Percentiles rank a stretch among this genome's conserved stretches.
Evolutionary conservation across 129 eudicot genomes (phyloP).

Genomic region (Flaveria sonorensis): DNA sequence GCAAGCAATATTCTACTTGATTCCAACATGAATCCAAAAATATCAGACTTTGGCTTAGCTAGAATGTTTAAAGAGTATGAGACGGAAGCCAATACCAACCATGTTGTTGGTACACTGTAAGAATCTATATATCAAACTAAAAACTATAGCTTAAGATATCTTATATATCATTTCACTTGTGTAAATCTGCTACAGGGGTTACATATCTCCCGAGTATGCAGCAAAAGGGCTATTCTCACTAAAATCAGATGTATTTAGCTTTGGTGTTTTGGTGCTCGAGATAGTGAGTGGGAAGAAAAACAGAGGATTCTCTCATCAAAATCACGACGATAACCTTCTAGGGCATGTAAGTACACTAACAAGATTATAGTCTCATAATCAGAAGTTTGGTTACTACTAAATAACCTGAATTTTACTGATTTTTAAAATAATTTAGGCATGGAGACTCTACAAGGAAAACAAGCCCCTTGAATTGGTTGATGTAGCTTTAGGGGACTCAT

Average conservation of each 20-base stretch:
- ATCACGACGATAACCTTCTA: conserved; percentile 28
- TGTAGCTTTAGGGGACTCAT: conserved; percentile 9
- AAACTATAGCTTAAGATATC: background rate
- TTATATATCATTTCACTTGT: background rate
- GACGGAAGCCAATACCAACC: conserved; percentile 26
- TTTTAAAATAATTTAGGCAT: conserved; percentile 26
- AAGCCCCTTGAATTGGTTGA: conserved; percentile 24
- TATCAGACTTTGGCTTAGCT: conserved; percentile 55
- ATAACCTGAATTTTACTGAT: background rate
- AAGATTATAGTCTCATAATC: background rate
- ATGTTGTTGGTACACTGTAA: conserved; percentile 48
- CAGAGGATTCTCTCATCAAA: conserved; percentile 32
- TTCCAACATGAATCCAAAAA: conserved; percentile 27
- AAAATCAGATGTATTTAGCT: conserved; percentile 24
- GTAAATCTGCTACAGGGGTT: conserved; percentile 4
- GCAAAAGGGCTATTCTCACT: conserved; percentile 13
- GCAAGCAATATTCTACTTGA: conserved; percentile 20
- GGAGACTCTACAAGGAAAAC: conserved; percentile 32
- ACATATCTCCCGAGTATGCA: conserved; percentile 5
- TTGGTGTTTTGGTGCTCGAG: conserved; percentile 37
- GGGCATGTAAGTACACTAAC: conserved; percentile 31
- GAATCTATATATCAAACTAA: background rate
- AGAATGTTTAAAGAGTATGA: conserved; percentile 40
- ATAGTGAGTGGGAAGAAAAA: conserved; percentile 40
- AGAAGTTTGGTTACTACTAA: background rate